phyloP scores from a whole-genome alignment of 495 filamentous ascomycete genomes.

The Aspergillus taichungensis region DNA sequence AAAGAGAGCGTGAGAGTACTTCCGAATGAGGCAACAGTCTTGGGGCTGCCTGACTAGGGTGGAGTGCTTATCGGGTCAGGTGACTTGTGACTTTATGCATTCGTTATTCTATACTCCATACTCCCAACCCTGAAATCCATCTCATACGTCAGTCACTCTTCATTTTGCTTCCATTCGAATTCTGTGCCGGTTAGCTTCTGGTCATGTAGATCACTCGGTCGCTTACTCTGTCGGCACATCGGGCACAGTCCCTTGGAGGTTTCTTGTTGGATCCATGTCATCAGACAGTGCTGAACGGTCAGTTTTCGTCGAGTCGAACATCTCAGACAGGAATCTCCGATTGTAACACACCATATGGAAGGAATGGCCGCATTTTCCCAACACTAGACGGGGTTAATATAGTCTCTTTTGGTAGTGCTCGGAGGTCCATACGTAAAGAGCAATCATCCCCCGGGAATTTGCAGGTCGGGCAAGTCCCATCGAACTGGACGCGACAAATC shows the following conservation, averaged over 20 bases:
- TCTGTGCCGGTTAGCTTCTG: constrained; percentile 34
- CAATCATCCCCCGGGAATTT: constrained; percentile 97
- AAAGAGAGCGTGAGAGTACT: too few species aligned
- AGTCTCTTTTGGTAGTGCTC: background rate
- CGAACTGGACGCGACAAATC: constrained; percentile 96
- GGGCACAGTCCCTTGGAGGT: constrained; percentile 89
- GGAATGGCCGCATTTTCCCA: constrained; percentile 91
- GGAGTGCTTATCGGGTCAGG: background rate
- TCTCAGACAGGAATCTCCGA: too few species aligned
- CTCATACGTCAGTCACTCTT: constrained; percentile 24
- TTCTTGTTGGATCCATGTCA: constrained; percentile 93
- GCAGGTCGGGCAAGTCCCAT: constrained; percentile 95
- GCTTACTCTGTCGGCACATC: constrained; percentile 93
- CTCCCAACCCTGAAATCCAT: background rate
- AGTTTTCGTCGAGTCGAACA: constrained; percentile 3
- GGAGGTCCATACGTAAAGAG: constrained; percentile 52
- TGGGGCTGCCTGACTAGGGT: too few species aligned
- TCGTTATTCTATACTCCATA: background rate
- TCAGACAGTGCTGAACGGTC: constrained; percentile 88
- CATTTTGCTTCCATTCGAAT: constrained; percentile 58
- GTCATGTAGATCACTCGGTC: background rate
- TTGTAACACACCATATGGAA: constrained; percentile 77
- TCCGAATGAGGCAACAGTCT: too few species aligned
- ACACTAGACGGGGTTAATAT: constrained; percentile 46
- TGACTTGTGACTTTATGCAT: too few species aligned